Evolutionary conservation across 129 eudicot genomes (phyloP).

Genomic region (Ambrosia trifida): DNA sequence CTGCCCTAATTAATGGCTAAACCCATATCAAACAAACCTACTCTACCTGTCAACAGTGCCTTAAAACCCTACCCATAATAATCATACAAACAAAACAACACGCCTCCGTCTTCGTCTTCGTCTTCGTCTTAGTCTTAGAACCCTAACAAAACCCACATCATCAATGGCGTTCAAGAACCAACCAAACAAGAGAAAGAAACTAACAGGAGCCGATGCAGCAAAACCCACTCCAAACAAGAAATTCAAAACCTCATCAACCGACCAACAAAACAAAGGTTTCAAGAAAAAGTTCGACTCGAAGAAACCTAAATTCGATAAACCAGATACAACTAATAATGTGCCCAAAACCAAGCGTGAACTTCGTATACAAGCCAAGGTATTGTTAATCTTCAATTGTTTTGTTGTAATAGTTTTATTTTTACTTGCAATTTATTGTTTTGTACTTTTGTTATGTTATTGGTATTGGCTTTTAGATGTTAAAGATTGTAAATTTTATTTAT

Average conservation of each 20-base stretch:
- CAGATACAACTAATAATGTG: slow-evolving; percentile 22
- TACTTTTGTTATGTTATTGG: background rate
- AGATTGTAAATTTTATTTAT: background rate
- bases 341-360: slow-evolving; percentile 54
- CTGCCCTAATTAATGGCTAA: too few species aligned
- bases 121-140: slow-evolving; percentile 25
- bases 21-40: too few species aligned
- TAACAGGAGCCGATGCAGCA: slow-evolving; percentile 27
- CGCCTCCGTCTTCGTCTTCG: slow-evolving; percentile 34
- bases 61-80: background rate
- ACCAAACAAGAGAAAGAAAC: slow-evolving; percentile 69
- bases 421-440: background rate
- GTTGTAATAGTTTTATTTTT: background rate
- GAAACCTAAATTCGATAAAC: slow-evolving; percentile 40
- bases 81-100: background rate
- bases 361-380: slow-evolving; percentile 72
- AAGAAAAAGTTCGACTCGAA: slow-evolving; percentile 36
- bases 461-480: background rate
- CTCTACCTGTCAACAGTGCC: background rate
- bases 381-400: background rate
- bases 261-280: slow-evolving; percentile 34
- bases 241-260: slow-evolving; percentile 33
- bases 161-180: slow-evolving; percentile 61
- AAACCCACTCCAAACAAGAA: slow-evolving; percentile 42
- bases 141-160: slow-evolving; percentile 38